Base-by-base conservation (phyloP, 176 grass and related monocot genomes). In the Eragrostis nindensis region DNA sequence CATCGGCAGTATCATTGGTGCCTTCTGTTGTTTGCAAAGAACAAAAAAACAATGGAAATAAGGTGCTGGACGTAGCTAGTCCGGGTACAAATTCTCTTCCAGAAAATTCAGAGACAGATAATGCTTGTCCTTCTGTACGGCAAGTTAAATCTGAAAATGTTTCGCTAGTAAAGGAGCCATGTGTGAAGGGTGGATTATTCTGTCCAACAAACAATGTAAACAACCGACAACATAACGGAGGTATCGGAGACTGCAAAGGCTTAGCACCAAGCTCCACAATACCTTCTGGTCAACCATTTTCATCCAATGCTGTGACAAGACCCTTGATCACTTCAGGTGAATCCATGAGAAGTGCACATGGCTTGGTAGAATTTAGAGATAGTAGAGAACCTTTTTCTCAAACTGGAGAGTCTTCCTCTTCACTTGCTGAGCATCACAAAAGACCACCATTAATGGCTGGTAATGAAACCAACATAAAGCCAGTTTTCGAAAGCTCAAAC, bases 1-100 rank as follows among this genome's bases (percentile, higher is more conserved):
- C 82, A 9, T 78, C 84, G 81, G 62, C 81, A 24, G 72, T 76
- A 75, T 91, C 83, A 5, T 82, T 86, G 79, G 75, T 83, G 18
- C 86, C 86, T 47, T 70, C 62, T 0, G 29, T 17, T 70, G 49
- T 49, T 43, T 68, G 52, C 70, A 70, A 61, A 0, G 83, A 73
- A 88, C 62, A 66, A 6, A 88, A 86, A 64, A 86, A 70, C 8
- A 68, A 85, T 68, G 86, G 65, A 72, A 88, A 76, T 74, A 86
- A 67, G 73, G 69, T 66, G 42, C 44, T 55, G 49, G 38, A 29
- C 43, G 9, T 48, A 61, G 66, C 14, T 84, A 75, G 80, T 49
- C 66, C 22, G 11, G 39, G 30, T 43, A 61, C 21, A 70, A 70
- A 62, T 66, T 38, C 36, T 13, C 18, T 52, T 66, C 36, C 22